Conservation (phyloP, 345 rosid species). For the Dipteronia sinensis region DNA sequence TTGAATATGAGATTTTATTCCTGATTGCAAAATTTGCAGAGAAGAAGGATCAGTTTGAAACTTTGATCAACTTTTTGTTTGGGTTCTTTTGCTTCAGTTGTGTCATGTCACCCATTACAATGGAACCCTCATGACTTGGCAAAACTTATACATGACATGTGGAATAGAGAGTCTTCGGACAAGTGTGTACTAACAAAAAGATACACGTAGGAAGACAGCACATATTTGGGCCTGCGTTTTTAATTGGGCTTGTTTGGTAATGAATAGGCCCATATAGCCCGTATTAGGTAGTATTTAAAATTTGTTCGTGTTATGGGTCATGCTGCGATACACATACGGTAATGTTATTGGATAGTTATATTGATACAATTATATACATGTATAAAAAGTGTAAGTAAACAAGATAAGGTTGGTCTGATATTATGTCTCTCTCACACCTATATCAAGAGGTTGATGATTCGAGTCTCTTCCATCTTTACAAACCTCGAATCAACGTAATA, state of each 20-base stretch:
- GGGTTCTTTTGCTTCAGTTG: background rate
- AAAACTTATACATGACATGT: background rate
- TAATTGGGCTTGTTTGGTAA: background rate
- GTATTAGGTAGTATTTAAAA: background rate
- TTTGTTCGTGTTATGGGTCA: no score
- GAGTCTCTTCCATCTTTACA: no score
- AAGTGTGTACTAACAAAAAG: background rate
- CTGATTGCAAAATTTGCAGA: background rate
- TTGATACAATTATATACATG: no score
- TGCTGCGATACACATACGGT: no score
- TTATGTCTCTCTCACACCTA: no score
- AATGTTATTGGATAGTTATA: no score
- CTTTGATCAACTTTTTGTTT: background rate
- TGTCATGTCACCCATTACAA: background rate
- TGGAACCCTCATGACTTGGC: background rate
- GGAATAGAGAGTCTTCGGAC: background rate
- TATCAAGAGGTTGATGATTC: no score
- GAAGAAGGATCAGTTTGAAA: background rate
- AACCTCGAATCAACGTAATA: no score
- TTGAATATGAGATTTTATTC: background rate
- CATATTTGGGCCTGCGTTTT: background rate
- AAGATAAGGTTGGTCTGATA: no score
- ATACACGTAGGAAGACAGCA: background rate
- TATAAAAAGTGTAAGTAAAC: no score
- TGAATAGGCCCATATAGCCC: background rate